Conservation (phyloP, 2,329 filamentous ascomycete genomes). For the Ascomycota sp. region DNA sequence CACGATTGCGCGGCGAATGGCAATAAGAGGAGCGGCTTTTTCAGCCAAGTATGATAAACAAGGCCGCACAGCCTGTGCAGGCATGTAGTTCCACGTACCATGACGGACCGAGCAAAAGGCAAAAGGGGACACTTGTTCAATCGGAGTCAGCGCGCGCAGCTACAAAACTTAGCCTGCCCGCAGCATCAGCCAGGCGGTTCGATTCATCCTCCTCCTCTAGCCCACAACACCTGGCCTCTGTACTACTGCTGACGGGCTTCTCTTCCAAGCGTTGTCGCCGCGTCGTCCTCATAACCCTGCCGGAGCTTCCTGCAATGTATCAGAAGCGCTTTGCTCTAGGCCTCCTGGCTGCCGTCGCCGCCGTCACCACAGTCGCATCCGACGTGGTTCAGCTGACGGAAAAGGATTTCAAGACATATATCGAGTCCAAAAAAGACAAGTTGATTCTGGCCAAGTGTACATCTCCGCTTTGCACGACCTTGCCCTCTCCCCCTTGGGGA, state of each 20-base stretch:
- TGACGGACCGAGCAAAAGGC: too few species aligned
- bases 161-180: conserved; percentile 14
- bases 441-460: conserved; percentile 88
- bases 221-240: not conserved
- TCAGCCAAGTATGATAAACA: too few species aligned
- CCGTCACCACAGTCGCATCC: conserved; percentile 44
- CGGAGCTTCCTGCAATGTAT: too few species aligned
- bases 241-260: conserved; percentile 1
- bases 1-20: too few species aligned
- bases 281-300: too few species aligned
- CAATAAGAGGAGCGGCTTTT: too few species aligned
- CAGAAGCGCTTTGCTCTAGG: conserved; percentile 29
- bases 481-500: not conserved
- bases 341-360: conserved; percentile 33
- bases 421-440: conserved; percentile 69
- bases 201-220: not conserved
- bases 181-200: too few species aligned
- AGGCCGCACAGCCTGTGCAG: too few species aligned
- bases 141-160: conserved; percentile 9
- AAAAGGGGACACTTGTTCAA: conserved; percentile 24
- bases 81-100: too few species aligned
- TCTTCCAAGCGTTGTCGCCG: not conserved
- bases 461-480: conserved; percentile 14
- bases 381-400: conserved; percentile 73
- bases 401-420: conserved; percentile 71